Conservation (phyloP, 2,329 filamentous ascomycete species). For the Cadophora sp. region DNA sequence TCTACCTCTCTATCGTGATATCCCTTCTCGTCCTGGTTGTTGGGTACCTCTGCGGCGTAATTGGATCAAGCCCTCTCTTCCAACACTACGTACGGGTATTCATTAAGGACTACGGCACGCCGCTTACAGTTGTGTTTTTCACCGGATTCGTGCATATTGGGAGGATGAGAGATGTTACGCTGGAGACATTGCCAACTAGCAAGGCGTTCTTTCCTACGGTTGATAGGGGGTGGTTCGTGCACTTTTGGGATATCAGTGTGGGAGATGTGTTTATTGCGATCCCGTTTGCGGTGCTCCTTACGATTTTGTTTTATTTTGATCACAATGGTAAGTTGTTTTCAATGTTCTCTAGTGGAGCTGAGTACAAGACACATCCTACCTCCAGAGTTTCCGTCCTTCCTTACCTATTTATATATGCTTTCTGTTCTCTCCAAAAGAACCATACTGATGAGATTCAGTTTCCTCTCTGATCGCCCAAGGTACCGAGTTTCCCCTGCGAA, state of each 20-base stretch:
- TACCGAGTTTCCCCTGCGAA: conserved; percentile 80
- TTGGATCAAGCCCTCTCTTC: conserved; percentile 77
- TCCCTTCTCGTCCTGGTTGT: conserved; percentile 79
- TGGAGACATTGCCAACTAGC: conserved; percentile 77
- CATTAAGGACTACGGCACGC: conserved; percentile 88
- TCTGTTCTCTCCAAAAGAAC: not conserved
- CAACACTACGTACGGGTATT: conserved; percentile 79
- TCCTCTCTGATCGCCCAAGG: conserved; percentile 84
- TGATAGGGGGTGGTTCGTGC: conserved; percentile 77
- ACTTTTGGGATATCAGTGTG: conserved; percentile 79
- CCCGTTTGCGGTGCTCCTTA: conserved; percentile 85
- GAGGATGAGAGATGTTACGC: conserved; percentile 73
- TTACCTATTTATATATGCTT: not conserved
- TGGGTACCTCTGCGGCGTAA: conserved; percentile 74
- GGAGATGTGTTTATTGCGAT: conserved; percentile 81
- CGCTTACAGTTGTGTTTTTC: conserved; percentile 84
- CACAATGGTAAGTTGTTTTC: conserved; percentile 81
- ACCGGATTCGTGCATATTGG: conserved; percentile 89
- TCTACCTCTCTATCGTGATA: conserved; percentile 82
- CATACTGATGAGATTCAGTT: conserved; percentile 53
- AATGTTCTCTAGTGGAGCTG: no score
- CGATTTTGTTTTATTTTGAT: conserved; percentile 88
- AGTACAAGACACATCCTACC: no score
- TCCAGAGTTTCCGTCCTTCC: no score
- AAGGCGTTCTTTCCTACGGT: conserved; percentile 80